phyloP scores from a whole-genome alignment of 345 rosid genomes.

The Cardamine occulta region DNA sequence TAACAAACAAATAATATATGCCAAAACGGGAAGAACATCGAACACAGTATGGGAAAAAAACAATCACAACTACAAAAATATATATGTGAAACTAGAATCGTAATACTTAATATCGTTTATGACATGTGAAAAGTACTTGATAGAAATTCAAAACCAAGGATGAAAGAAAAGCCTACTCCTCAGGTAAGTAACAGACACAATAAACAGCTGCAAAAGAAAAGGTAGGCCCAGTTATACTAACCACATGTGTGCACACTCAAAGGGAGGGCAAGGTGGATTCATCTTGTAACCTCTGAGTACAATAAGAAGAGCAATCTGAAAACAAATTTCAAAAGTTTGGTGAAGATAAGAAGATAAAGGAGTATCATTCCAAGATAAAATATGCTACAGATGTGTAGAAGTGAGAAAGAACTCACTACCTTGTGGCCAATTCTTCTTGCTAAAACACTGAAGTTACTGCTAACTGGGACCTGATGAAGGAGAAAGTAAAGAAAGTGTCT shows the following conservation, averaged over 20 bases:
- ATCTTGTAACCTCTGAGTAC: conserved; percentile 90
- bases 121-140: conserved; percentile 21
- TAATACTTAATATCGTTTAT: conserved; percentile 12
- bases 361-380: conserved; percentile 26
- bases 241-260: conserved; percentile 99
- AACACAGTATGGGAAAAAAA: conserved; percentile 16
- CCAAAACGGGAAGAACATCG: background rate
- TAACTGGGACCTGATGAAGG: conserved; percentile 89
- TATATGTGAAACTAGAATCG: conserved; percentile 8
- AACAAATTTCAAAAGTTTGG: conserved; percentile 41
- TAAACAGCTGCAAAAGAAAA: conserved; percentile 31
- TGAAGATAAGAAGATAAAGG: conserved; percentile 44
- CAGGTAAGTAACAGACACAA: conserved; percentile 22
- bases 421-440: conserved; percentile 85
- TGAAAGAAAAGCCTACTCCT: conserved; percentile 18
- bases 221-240: conserved; percentile 45
- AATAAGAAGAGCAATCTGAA: conserved; percentile 91
- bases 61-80: background rate
- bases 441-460: conserved; percentile 91
- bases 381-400: conserved; percentile 11
- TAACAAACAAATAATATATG: background rate
- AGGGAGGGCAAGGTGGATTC: conserved; percentile 96
- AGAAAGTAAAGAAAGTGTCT: conserved; percentile 91
- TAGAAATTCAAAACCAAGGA: conserved; percentile 22
- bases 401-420: conserved; percentile 53